phyloP scores from a whole-genome alignment of 2,329 filamentous ascomycete species.

The Lachnellula cervina region DNA sequence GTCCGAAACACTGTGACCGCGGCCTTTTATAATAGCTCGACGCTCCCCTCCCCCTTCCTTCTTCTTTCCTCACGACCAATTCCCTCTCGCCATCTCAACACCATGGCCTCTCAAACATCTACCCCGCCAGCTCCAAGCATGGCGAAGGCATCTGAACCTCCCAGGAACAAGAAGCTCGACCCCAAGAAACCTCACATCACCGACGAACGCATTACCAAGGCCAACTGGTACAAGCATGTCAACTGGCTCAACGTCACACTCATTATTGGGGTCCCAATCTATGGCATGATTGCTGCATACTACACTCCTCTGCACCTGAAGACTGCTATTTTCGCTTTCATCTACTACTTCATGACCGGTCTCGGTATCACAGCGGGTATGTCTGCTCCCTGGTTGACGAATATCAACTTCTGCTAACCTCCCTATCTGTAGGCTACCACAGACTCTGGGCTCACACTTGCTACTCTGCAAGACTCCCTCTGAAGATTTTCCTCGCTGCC shows the following conservation, averaged over 20 bases:
- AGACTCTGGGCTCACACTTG: slow-evolving; percentile 83
- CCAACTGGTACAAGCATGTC: slow-evolving; percentile 88
- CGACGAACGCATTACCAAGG: slow-evolving; percentile 71
- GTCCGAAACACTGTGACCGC: background rate
- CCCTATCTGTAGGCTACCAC: slow-evolving; percentile 55
- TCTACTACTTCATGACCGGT: slow-evolving; percentile 81
- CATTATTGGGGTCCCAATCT: slow-evolving; percentile 71
- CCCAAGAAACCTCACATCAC: slow-evolving; percentile 77
- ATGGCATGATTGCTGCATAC: slow-evolving; percentile 67
- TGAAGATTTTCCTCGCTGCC: slow-evolving; percentile 77
- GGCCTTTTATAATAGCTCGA: background rate
- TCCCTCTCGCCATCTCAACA: slow-evolving; percentile 9
- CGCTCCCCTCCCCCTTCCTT: slow-evolving; percentile 3
- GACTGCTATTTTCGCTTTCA: slow-evolving; percentile 67
- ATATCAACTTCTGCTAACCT: background rate
- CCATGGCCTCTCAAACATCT: slow-evolving; percentile 21
- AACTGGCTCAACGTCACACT: slow-evolving; percentile 88
- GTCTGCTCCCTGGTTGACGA: slow-evolving; percentile 25
- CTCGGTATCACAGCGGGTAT: slow-evolving; percentile 73
- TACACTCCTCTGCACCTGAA: slow-evolving; percentile 71
- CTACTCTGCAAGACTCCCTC: slow-evolving; percentile 70
- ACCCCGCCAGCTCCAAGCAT: slow-evolving; percentile 21
- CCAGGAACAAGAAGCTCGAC: slow-evolving; percentile 41
- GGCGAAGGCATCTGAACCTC: slow-evolving; percentile 26
- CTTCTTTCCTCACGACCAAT: slow-evolving; percentile 11